Evolutionary conservation across 108 stramenopile genomes (phyloP).

Genomic region (Ochromonas danica): DNA sequence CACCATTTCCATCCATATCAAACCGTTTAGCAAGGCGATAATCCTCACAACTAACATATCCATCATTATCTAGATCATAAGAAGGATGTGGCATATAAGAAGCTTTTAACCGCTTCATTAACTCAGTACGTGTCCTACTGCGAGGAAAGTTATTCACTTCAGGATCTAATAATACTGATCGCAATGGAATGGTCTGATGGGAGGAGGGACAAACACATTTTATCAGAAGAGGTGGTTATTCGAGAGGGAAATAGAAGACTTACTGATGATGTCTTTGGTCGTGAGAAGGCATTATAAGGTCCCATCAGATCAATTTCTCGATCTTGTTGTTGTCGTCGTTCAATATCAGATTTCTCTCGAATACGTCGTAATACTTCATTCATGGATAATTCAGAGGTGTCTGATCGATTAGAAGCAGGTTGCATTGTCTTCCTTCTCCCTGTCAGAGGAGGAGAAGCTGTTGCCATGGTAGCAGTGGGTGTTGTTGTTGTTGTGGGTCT

Average conservation of each 20-base stretch:
- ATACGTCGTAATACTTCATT: background rate
- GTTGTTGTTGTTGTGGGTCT: background rate
- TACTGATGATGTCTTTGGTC: background rate
- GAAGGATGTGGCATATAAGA: slow-evolving; percentile 7
- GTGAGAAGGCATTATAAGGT: slow-evolving; percentile 8
- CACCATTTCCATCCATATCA: slow-evolving; percentile 30
- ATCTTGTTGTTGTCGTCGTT: background rate
- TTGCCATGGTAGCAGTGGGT: background rate
- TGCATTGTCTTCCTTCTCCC: no score
- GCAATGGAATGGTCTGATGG: background rate
- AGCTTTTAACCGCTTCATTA: slow-evolving; percentile 14
- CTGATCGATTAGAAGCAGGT: background rate
- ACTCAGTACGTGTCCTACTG: slow-evolving; percentile 5
- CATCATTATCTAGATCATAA: slow-evolving; percentile 32
- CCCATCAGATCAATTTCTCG: background rate
- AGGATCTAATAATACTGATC: slow-evolving; percentile 29
- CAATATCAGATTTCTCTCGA: background rate
- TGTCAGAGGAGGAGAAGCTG: no score
- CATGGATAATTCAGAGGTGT: background rate
- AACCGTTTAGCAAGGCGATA: slow-evolving; percentile 31
- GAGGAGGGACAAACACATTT: no score
- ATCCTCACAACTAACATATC: slow-evolving; percentile 23
- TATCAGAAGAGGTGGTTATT: background rate
- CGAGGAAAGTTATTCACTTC: slow-evolving; percentile 24
- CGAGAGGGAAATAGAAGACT: background rate